Evolutionary conservation across 345 rosid genomes (phyloP).

Genomic region (Camelina sativa): DNA sequence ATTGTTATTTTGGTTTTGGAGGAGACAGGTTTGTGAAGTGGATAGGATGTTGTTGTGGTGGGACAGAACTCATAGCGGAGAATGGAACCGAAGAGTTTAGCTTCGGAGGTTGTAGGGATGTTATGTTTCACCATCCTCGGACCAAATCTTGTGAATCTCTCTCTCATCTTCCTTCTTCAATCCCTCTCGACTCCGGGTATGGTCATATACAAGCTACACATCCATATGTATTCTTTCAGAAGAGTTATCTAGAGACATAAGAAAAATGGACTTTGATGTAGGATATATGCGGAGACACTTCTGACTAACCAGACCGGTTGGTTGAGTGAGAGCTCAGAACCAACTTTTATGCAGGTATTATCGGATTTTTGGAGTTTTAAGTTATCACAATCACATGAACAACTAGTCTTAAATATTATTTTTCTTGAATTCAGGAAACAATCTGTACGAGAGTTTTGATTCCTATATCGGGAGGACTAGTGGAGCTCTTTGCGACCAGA

Average conservation of each 20-base stretch:
- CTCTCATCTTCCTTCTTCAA: constrained; percentile 66
- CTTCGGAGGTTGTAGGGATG: constrained; percentile 72
- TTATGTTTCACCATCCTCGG: constrained; percentile 64
- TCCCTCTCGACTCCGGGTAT: constrained; percentile 71
- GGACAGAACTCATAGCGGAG: constrained; percentile 49
- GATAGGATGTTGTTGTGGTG: constrained; percentile 87
- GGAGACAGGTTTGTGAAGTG: constrained; percentile 60
- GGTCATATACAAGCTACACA: neutral
- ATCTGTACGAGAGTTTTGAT: constrained; percentile 81
- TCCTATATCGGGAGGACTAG: constrained; percentile 77
- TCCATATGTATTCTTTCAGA: neutral
- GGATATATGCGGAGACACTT: constrained; percentile 71
- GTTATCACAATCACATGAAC: neutral
- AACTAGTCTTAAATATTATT: constrained; percentile 4
- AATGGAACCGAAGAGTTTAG: constrained; percentile 56
- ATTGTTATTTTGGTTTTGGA: constrained; percentile 7
- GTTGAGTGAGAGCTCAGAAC: constrained; percentile 62
- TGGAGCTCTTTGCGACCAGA: constrained; percentile 78
- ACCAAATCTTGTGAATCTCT: constrained; percentile 75
- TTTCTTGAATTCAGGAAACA: constrained; percentile 55
- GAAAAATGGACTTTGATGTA: constrained; percentile 36
- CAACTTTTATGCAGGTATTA: constrained; percentile 53
- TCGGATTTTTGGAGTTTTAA: neutral
- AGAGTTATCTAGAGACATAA: neutral
- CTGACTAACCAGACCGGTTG: constrained; percentile 71